Percentiles rank a stretch among this genome's conserved stretches.
These are phyloP conservation scores for Heritiera littoralis DNA, from an alignment of 345 rosid species.

Conservation along the genomic window DNA sequence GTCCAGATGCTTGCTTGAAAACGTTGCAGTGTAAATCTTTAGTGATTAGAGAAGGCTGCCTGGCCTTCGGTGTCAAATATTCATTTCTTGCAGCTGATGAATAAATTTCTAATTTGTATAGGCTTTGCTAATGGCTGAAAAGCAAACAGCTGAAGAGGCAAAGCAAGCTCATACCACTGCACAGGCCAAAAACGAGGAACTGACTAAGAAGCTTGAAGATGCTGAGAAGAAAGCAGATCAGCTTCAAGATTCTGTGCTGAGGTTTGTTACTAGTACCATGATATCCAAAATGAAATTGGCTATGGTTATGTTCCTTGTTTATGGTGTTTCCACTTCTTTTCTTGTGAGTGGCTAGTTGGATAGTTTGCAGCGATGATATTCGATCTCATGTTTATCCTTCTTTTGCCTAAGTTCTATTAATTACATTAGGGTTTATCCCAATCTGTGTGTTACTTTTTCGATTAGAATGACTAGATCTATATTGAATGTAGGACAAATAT, in stretches of 20 bases:
- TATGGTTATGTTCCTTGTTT: conserved; percentile 3
- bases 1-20: background rate
- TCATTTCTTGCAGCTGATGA: conserved; percentile 15
- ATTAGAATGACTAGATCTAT: background rate
- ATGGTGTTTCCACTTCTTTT: background rate
- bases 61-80: conserved; percentile 1
- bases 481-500: background rate
- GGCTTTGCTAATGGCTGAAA: conserved; percentile 61
- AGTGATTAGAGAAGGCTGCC: background rate
- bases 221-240: conserved; percentile 66
- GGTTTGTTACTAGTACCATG: conserved; percentile 49
- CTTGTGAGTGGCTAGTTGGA: background rate
- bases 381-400: background rate
- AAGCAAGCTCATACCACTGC: conserved; percentile 47
- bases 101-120: conserved; percentile 32
- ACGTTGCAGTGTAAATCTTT: background rate
- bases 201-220: conserved; percentile 68
- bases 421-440: background rate
- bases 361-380: conserved; percentile 9
- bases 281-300: background rate
- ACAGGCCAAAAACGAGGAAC: conserved; percentile 58
- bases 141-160: conserved; percentile 62
- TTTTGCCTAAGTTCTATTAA: background rate
- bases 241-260: conserved; percentile 78
- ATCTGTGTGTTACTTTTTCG: background rate